Evolutionary conservation across 169 alveolate genomes (phyloP).

Genomic region (Babesia gibsoni): DNA sequence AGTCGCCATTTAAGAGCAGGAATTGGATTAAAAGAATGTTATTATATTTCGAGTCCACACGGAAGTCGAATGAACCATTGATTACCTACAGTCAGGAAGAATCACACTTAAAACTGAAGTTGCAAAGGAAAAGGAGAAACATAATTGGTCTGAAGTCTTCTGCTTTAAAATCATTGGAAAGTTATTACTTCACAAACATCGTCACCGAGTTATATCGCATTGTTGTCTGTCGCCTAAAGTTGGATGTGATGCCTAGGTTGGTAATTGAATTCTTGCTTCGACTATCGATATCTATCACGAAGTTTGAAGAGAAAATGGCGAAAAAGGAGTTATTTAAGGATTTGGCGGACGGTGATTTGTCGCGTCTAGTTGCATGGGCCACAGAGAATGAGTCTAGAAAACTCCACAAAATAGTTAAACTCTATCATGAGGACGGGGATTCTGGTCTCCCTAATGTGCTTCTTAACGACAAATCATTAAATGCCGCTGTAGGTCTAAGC

Average conservation of each 20-base stretch:
- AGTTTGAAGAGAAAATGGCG: slow-evolving; percentile 53
- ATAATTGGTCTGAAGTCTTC: slow-evolving; percentile 2
- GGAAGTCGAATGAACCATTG: slow-evolving; percentile 49
- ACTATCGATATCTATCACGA: slow-evolving; percentile 54
- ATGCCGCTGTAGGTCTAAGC: slow-evolving; percentile 1
- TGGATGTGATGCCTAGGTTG: slow-evolving; percentile 73
- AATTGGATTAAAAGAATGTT: slow-evolving; percentile 23
- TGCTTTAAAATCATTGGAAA: slow-evolving; percentile 55
- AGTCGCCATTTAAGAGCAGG: not conserved
- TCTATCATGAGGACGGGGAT: slow-evolving; percentile 7
- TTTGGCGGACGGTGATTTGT: slow-evolving; percentile 41
- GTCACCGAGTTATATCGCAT: slow-evolving; percentile 70
- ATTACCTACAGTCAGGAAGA: slow-evolving; percentile 41
- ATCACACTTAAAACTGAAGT: not conserved
- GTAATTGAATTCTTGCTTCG: slow-evolving; percentile 67
- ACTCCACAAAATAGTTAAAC: slow-evolving; percentile 15
- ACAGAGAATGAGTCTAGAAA: slow-evolving; percentile 20
- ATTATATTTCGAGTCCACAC: not conserved
- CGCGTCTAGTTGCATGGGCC: slow-evolving; percentile 28
- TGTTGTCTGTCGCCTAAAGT: slow-evolving; percentile 73
- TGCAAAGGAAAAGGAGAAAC: not conserved
- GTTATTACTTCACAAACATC: slow-evolving; percentile 68
- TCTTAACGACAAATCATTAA: slow-evolving; percentile 1
- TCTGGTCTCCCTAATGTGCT: not conserved
- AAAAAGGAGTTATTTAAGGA: slow-evolving; percentile 61